phyloP scores from a whole-genome alignment of 2,329 filamentous ascomycete genomes.

The Exophiala lecanii-corni region DNA sequence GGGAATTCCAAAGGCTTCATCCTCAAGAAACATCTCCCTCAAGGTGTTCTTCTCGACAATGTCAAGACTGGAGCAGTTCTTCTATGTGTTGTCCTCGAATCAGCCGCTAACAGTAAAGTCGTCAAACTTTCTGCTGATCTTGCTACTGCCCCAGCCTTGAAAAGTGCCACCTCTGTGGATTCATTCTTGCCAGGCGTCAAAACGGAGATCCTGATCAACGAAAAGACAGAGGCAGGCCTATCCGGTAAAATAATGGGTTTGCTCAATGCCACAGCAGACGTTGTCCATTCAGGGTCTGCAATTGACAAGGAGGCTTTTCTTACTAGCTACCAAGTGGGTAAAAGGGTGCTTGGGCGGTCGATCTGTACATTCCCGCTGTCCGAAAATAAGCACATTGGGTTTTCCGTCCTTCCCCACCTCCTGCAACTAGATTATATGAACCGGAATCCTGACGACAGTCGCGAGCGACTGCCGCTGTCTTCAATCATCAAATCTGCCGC shows the following conservation, averaged over 20 bases:
- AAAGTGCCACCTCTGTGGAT: conserved; percentile 79
- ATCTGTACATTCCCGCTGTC: conserved; percentile 80
- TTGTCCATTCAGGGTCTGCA: conserved; percentile 79
- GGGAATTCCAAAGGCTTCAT: conserved; percentile 73
- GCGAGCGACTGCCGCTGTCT: conserved; percentile 54
- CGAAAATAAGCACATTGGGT: conserved; percentile 75
- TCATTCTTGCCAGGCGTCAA: conserved; percentile 88
- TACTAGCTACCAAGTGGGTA: conserved; percentile 73
- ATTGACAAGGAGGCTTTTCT: conserved; percentile 60
- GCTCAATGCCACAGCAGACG: conserved; percentile 83
- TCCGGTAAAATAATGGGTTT: conserved; percentile 87
- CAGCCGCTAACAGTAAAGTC: conserved; percentile 73
- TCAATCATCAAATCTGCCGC: conserved; percentile 76
- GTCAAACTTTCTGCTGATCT: conserved; percentile 77
- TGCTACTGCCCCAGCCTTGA: conserved; percentile 47
- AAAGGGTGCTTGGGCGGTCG: conserved; percentile 78
- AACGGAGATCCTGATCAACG: conserved; percentile 76
- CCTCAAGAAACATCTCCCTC: conserved; percentile 73
- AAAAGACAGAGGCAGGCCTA: conserved; percentile 69
- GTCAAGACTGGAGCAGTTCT: conserved; percentile 81
- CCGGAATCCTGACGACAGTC: conserved; percentile 40
- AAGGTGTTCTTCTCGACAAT: conserved; percentile 58
- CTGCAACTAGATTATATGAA: conserved; percentile 51
- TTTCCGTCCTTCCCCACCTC: conserved; percentile 85
- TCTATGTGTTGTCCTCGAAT: conserved; percentile 73